Conservation (phyloP, 2,329 filamentous ascomycete genomes). For the Diaporthe aspalathi region DNA sequence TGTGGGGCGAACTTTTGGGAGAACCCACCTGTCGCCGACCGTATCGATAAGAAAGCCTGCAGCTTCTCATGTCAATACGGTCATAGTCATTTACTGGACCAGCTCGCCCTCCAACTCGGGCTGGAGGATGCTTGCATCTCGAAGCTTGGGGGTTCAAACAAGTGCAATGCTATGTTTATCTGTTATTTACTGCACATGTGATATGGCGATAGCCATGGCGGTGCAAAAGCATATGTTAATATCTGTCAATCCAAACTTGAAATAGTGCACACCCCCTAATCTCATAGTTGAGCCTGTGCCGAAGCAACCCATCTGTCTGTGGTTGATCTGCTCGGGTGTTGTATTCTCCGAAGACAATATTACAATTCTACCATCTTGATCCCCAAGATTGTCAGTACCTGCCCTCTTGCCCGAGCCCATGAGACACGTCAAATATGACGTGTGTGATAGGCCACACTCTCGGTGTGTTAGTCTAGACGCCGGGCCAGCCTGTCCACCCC, state of each 20-base stretch:
- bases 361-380: too few species aligned
- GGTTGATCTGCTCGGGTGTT: too few species aligned
- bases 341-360: too few species aligned
- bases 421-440: too few species aligned
- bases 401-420: too few species aligned
- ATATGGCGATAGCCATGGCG: background rate
- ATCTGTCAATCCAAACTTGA: too few species aligned
- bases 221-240: too few species aligned
- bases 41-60: conserved; percentile 25
- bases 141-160: background rate
- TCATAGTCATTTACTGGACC: too few species aligned
- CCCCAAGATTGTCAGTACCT: too few species aligned
- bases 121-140: too few species aligned
- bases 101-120: too few species aligned
- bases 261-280: too few species aligned
- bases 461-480: background rate
- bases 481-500: background rate
- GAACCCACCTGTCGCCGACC: conserved; percentile 11
- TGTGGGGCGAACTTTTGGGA: conserved; percentile 22
- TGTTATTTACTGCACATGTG: background rate
- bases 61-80: background rate
- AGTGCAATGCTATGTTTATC: background rate
- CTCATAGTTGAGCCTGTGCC: background rate
- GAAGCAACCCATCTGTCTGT: conserved; percentile 2
- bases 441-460: background rate